Base-by-base conservation (phyloP, 345 rosid genomes). In the Citrus inodora region DNA sequence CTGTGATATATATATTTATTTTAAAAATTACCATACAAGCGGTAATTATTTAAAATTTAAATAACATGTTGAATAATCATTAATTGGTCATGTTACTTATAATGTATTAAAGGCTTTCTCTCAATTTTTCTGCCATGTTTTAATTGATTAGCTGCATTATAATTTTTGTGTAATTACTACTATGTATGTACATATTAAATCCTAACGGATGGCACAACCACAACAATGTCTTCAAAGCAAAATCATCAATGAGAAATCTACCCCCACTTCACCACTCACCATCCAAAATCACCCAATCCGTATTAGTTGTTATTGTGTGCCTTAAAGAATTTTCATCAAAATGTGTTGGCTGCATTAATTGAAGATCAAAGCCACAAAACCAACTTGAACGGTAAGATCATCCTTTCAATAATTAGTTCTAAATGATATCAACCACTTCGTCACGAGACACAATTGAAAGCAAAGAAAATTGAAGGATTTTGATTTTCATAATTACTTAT, bases 401-500 rank as follows among this genome's bases (percentile, higher is more conserved):
- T n/a, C 53, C 11, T 37, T 74, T 25, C 27, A 25, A 74, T 37
- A 14, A 60, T 38, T 74, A 13, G 32, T 5, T 33, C 32, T 72
- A 13, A n/a, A 72, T 72, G 63, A 35, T 24, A 32, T 58, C 76
- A 72, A 33, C 65, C 42, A 72, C 65, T 72, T 42, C 68, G 5
- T 27, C n/a, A 28, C 24, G 24, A 7, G n/a, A 13, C 5, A 11
- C 16, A 11, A 13, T 46, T 46, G 51, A 46, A 46, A 13, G 51
- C 51, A 46, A 46, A 46, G 51, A 13, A 46, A 13, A 13, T 46
- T 46, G 51, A 46, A 46, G 51, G 51, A 46, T 13, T 13, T 13
- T 46, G 51, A 46, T 46, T 46, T 11, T 11, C 0, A 46, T 13
- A 46, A 46, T 46, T 13, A 46, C 51, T 46, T 46, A 46, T 46